Evolutionary conservation across 23 red algal genomes (phyloP).

Genomic region (Agarophyton chilense): DNA sequence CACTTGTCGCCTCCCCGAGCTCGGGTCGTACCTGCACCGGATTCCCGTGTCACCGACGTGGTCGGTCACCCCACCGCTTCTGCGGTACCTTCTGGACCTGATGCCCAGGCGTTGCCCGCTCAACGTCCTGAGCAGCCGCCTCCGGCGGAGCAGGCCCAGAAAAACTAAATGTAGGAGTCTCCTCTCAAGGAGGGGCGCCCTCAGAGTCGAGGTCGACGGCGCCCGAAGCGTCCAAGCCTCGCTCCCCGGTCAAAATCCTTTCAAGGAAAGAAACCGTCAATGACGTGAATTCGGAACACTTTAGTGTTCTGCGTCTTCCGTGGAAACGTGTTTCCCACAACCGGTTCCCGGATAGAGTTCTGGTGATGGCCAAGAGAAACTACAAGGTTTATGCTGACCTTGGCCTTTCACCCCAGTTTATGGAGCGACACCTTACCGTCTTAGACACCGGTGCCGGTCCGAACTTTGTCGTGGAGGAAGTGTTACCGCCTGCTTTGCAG

Average conservation of each 20-base stretch:
- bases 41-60: no score
- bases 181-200: background rate
- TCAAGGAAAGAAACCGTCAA: background rate
- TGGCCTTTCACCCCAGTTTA: background rate
- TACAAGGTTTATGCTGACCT: background rate
- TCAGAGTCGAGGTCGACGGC: background rate
- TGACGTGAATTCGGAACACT: background rate
- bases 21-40: no score
- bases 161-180: background rate
- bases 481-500: background rate
- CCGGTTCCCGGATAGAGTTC: background rate
- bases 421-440: background rate
- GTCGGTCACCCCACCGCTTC: no score
- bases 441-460: background rate
- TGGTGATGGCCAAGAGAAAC: background rate
- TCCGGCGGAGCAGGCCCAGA: background rate
- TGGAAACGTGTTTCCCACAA: background rate
- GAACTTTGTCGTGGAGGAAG: background rate
- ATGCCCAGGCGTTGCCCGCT: background rate
- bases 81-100: no score
- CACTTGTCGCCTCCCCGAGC: no score
- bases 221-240: conserved; percentile 1
- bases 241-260: conserved; percentile 2
- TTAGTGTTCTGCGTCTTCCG: background rate
- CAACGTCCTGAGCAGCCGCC: background rate